Evolutionary conservation across 495 filamentous ascomycete genomes (phyloP), one percentile per base, ranked within the genome.

Genomic region (Sabuloglossum arenarium): DNA sequence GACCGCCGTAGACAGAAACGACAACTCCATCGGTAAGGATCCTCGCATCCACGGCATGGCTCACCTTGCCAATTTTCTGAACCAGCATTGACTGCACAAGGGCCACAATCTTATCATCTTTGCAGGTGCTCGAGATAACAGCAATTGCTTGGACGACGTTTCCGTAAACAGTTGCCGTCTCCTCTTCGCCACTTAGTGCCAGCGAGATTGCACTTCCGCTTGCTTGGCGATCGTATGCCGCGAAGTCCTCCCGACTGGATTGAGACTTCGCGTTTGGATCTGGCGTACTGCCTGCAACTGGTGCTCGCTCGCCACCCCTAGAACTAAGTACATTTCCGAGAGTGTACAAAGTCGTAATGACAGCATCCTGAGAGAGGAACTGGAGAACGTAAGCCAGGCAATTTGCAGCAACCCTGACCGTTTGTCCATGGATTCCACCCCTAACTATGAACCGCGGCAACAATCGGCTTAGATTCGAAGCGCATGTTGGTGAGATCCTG

Each of bases 11-110:
- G 10, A 86, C 66, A 24, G 86, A 85, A n/a, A 98, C 68, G 5
- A 73, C 66, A 31, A 88, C 87, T 25, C 86, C 78, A 37, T 93
- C 89, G 23, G 74, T 79, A 47, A 97, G 80, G 50, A 97, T 90
- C 54, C 79, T 80, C 12, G 82, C 76, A 70, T 96, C 88, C 8
- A 94, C 80, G 0, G 75, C 66, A 57, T 75, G 69, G 63, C 76
- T 89, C 37, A 95, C 73, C 62, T 88, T 90, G 9, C 82, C 81
- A 59, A 96, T 78, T 65, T 97, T 93, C 62, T 97, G 91, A 8
- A 94, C 69, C 19, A 98, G 76, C 84, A 97, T 96, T 4, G 88
- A 90, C 62, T 94, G 84, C n/a, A 88, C 88, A 55, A 98, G 73
- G 12, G 90, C 93, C 24, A 82, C 90, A 47, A 97, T 91, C 67